Conservation (phyloP, 495 filamentous ascomycete species). For the Podospora australis region DNA sequence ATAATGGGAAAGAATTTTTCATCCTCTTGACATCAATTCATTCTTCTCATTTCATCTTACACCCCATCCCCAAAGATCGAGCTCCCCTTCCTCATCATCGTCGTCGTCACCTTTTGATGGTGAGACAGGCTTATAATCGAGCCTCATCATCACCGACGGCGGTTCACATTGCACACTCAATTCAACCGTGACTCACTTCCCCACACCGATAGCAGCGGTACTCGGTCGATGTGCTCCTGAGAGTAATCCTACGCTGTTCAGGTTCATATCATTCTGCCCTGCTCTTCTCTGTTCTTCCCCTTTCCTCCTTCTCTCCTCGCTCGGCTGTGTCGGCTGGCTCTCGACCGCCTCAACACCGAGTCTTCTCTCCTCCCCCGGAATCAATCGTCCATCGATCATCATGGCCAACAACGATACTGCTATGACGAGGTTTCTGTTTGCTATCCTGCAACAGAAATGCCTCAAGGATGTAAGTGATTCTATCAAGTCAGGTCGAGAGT, state of each 20-base stretch:
- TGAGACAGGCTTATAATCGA: conserved; percentile 24
- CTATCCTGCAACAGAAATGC: conserved; percentile 69
- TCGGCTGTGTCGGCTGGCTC: conserved; percentile 25
- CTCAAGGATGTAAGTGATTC: conserved; percentile 59
- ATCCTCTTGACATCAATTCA: too few relatives aligned
- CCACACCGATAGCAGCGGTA: conserved; percentile 18
- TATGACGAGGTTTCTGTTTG: conserved; percentile 61
- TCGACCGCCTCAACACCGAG: conserved; percentile 8
- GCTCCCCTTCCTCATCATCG: background rate
- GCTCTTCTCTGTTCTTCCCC: conserved; percentile 3
- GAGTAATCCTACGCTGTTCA: conserved; percentile 8
- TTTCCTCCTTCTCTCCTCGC: conserved; percentile 13
- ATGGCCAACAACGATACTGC: conserved; percentile 46
- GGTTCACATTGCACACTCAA: background rate
- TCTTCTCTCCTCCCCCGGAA: conserved; percentile 2
- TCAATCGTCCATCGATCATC: conserved; percentile 9
- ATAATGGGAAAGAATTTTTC: background rate
- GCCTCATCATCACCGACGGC: conserved; percentile 24
- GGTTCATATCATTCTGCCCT: conserved; percentile 22
- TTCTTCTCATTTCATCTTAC: too few relatives aligned
- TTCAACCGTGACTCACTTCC: conserved; percentile 28
- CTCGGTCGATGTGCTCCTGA: conserved; percentile 24
- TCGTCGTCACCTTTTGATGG: conserved; percentile 13
- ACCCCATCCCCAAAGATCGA: background rate
- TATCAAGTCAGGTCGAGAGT: too few relatives aligned